Conservation (phyloP, 495 filamentous ascomycete genomes). For the Letharia lupina region DNA sequence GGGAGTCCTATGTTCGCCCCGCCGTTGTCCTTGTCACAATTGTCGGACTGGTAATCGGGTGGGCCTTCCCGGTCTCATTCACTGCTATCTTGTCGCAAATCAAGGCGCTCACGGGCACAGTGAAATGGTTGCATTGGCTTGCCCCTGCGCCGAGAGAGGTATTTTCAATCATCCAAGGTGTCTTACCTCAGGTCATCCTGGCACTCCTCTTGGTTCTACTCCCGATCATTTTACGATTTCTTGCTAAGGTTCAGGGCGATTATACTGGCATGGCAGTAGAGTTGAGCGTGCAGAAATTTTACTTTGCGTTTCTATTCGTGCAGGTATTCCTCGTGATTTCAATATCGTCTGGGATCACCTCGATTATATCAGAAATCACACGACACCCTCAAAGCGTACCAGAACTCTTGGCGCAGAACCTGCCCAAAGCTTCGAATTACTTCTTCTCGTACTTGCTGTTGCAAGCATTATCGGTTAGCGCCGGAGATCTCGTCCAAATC, state of each 20-base stretch:
- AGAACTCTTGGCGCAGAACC: conserved; percentile 64
- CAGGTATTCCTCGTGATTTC: conserved; percentile 92
- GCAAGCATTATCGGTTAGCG: conserved; percentile 82
- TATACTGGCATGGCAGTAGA: conserved; percentile 77
- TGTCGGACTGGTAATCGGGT: conserved; percentile 71
- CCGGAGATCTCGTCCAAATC: conserved; percentile 83
- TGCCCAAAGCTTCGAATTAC: conserved; percentile 88
- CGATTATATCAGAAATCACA: conserved; percentile 44
- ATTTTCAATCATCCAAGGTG: conserved; percentile 72
- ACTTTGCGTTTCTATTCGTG: conserved; percentile 90
- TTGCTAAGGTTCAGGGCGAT: conserved; percentile 66
- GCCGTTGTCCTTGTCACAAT: conserved; percentile 58
- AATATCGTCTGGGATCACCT: conserved; percentile 68
- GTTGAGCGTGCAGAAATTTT: conserved; percentile 80
- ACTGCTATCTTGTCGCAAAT: conserved; percentile 75
- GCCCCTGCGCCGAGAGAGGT: conserved; percentile 51
- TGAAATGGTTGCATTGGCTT: conserved; percentile 66
- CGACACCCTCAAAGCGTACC: conserved; percentile 40
- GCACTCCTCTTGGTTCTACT: conserved; percentile 73
- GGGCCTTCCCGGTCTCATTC: conserved; percentile 86
- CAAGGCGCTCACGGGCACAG: conserved; percentile 51
- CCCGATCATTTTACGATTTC: conserved; percentile 66
- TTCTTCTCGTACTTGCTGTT: conserved; percentile 98
- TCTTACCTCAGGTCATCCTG: conserved; percentile 71
- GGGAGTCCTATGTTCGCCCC: conserved; percentile 74